Evolutionary conservation across 352 stramenopile genomes (phyloP).

Genomic region (Hyaloperonospora brassicae): DNA sequence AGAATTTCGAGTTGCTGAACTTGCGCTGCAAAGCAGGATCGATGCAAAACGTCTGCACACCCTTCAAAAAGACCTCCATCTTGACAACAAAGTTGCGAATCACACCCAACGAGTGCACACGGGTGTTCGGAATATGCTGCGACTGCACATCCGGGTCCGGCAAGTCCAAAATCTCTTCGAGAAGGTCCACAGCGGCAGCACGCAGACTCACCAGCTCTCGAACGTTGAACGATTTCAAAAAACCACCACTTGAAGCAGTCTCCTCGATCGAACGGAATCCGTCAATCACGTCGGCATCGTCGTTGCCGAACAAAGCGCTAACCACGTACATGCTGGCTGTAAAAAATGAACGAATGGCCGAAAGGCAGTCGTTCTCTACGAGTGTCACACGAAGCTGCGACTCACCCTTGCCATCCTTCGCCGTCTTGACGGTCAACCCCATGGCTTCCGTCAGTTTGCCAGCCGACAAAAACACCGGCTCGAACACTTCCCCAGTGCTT

Average conservation of each 20-base stretch:
- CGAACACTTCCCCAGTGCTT: constrained; percentile 79
- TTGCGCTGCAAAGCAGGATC: constrained; percentile 57
- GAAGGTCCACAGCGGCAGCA: constrained; percentile 52
- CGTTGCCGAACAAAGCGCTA: constrained; percentile 58
- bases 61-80: constrained; percentile 71
- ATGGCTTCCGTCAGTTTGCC: constrained; percentile 78
- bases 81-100: constrained; percentile 86
- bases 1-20: constrained; percentile 75
- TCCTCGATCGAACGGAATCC: constrained; percentile 76
- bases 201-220: constrained; percentile 55
- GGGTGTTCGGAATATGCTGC: constrained; percentile 52
- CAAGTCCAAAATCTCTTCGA: constrained; percentile 76
- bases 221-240: constrained; percentile 75
- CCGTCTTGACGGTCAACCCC: constrained; percentile 52
- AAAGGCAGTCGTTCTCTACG: constrained; percentile 76
- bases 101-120: constrained; percentile 72
- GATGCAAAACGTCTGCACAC: constrained; percentile 57
- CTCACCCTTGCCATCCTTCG: constrained; percentile 74
- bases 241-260: constrained; percentile 47
- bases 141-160: constrained; percentile 68
- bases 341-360: constrained; percentile 76
- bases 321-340: constrained; percentile 73
- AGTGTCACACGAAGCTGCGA: constrained; percentile 68
- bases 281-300: constrained; percentile 74
- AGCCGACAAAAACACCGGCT: constrained; percentile 79